phyloP scores from a whole-genome alignment of 164 flowering plant species.

The Hamamelis virginiana region DNA sequence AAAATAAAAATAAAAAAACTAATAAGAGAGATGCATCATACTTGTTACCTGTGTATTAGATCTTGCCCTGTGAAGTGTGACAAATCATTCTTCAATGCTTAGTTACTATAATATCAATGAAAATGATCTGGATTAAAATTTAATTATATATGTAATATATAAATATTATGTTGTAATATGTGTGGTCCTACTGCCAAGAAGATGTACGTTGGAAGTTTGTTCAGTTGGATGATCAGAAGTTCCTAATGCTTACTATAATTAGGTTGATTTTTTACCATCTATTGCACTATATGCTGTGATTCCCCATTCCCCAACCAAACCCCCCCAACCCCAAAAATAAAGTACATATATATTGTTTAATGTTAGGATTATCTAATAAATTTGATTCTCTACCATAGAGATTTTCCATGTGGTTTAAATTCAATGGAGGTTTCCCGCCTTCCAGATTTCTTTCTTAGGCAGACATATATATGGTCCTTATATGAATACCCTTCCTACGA shows the following conservation, averaged over 20 bases:
- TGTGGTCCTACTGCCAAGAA: too few relatives aligned
- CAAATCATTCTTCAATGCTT: neutral
- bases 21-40: neutral
- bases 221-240: too few relatives aligned
- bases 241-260: neutral
- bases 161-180: too few relatives aligned
- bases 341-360: too few relatives aligned
- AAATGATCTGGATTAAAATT: neutral
- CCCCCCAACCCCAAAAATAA: too few relatives aligned
- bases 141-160: too few relatives aligned
- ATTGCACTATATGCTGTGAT: slow-evolving; percentile 1
- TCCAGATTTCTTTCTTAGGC: neutral
- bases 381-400: neutral
- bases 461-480: neutral
- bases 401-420: neutral
- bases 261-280: neutral
- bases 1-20: too few relatives aligned
- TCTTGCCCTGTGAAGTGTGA: neutral
- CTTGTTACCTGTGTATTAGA: neutral
- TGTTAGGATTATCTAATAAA: neutral
- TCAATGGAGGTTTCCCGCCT: neutral
- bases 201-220: too few relatives aligned
- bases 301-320: neutral
- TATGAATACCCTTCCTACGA: too few relatives aligned
- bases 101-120: neutral